Percentiles rank a stretch among this genome's conserved stretches.
Evolutionary conservation across 2,329 filamentous ascomycete genomes (phyloP).

Genomic region (Neopestalotiopsis rosae): DNA sequence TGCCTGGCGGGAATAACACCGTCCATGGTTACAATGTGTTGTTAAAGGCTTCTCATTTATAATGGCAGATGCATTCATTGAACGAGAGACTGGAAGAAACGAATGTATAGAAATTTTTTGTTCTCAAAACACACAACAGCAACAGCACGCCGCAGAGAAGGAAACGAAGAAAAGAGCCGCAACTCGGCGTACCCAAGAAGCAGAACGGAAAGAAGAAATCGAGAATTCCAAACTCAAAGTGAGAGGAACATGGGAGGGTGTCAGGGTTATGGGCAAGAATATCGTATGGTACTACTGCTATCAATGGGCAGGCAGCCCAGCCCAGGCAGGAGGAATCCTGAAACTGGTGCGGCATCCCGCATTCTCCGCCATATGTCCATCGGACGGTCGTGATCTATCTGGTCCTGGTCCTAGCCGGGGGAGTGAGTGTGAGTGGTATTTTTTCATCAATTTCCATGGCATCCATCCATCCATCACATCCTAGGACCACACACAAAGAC

Average conservation of each 20-base stretch:
- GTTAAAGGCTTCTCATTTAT: neutral
- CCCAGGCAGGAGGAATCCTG: neutral
- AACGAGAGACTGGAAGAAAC: neutral
- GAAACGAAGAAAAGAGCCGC: neutral
- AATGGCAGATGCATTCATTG: conserved; percentile 9
- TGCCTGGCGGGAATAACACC: conserved; percentile 29
- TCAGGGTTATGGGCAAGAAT: neutral
- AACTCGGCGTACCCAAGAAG: conserved; percentile 7
- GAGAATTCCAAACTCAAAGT: neutral
- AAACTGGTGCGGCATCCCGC: neutral
- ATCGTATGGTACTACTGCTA: neutral
- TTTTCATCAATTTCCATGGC: neutral
- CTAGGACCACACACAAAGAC: neutral
- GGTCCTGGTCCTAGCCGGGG: neutral
- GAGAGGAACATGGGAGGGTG: neutral
- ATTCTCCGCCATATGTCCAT: neutral
- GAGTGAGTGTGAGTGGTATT: too few relatives aligned
- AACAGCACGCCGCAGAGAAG: neutral
- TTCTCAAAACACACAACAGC: neutral
- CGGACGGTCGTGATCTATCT: neutral
- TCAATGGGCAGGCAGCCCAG: neutral
- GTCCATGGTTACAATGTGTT: conserved; percentile 29
- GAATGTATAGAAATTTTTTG: conserved; percentile 1
- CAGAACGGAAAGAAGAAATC: neutral
- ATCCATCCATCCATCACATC: neutral